These are phyloP conservation scores for Mucuna pruriens DNA, from an alignment of 306 rosid genomes.

Conservation along the genomic window DNA sequence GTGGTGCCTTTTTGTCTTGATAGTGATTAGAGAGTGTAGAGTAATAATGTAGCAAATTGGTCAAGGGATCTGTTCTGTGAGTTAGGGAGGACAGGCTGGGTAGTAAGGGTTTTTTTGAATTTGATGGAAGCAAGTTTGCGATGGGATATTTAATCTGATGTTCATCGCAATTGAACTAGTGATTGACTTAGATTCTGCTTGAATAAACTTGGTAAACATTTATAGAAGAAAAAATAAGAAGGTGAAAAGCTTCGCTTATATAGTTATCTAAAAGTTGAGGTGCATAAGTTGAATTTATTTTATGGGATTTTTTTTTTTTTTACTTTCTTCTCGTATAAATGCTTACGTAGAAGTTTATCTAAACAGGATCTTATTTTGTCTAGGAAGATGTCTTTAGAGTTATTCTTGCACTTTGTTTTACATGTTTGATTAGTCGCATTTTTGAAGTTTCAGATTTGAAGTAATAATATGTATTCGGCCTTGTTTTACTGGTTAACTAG, in stretches of 20 bases:
- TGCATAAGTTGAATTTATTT: no score
- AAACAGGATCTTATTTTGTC: no score
- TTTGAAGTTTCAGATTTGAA: constrained; percentile 2
- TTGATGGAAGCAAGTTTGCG: constrained; percentile 15
- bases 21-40: not conserved
- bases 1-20: not conserved
- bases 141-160: not conserved
- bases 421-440: not conserved
- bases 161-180: not conserved
- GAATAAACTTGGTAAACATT: not conserved
- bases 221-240: not conserved
- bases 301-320: no score
- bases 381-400: not conserved
- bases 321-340: no score
- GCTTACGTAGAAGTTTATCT: no score
- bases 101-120: not conserved
- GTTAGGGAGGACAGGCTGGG: not conserved
- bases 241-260: no score
- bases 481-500: constrained; percentile 1
- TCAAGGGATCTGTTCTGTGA: not conserved
- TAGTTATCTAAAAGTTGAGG: no score
- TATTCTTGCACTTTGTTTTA: not conserved
- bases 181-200: not conserved
- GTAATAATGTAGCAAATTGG: not conserved
- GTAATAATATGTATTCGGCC: not conserved